Evolutionary conservation across 177 flowering plant genomes (phyloP), one percentile per base, ranked within the genome.

Genomic region (Vitis hybrid): DNA sequence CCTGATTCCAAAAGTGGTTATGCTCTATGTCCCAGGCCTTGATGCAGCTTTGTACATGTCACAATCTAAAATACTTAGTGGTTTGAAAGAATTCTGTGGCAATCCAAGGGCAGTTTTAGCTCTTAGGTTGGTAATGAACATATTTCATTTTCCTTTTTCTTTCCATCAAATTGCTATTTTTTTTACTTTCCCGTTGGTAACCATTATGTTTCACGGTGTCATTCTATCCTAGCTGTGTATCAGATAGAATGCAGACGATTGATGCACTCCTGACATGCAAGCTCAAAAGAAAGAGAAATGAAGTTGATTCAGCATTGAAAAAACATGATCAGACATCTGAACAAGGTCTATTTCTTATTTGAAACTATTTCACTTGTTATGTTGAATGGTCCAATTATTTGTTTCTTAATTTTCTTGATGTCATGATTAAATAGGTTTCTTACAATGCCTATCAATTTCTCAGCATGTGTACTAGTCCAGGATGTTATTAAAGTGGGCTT

Each of bases 11-110:
- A 96, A 96, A 81, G 98, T 96, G 76, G 97, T 88, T 56, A 82
- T 93, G 84, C 86, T 93, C 61, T 96, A 93, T 81, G 74, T 93
- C 69, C 99, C 99, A 63, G 99, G 99, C 71, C 90, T 96, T 78
- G 97, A 96, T 85, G 97, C 99, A 10, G 91, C 90, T 63, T 73
- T 93, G 71, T 96, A 90, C 81, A 74, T 96, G 83, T 86, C 99
- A 22, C 92, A 89, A 60, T 76, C 84, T 61, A 85, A 82, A 58
- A 14, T 73, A 51, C 82, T 96, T 68, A 16, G 74, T 65, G 80
- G 88, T 76, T 82, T 93, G 50, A 90, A 87, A 70, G 80, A 85
- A 70, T 81, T 67, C 67, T 93, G 92, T 80, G 95, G 97, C 51
- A 88, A 82, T 77, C 98, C 99, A 51, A 84, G 82, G 80, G 78